Conservation (phyloP, 371 early-diverging fungal genomes). For the Apophysomyces variabilis region DNA sequence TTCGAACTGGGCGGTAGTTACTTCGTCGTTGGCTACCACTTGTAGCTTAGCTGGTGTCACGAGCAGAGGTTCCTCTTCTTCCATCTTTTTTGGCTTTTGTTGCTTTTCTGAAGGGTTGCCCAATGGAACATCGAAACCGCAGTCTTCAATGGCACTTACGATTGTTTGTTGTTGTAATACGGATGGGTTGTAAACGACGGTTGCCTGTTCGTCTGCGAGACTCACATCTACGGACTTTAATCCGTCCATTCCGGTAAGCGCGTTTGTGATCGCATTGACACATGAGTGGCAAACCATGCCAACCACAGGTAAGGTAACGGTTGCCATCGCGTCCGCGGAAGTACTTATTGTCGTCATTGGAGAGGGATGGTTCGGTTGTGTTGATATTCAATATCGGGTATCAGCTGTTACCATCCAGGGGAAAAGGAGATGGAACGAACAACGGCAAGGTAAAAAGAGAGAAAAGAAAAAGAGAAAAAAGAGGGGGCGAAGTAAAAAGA, state of each 20-base stretch:
- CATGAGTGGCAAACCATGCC: constrained; percentile 93
- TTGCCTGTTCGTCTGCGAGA: constrained; percentile 45
- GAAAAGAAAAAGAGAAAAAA: background rate
- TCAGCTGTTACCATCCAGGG: constrained; percentile 6
- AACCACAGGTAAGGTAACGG: constrained; percentile 51
- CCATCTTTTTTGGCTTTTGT: background rate
- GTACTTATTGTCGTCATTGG: background rate
- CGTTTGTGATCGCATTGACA: constrained; percentile 68
- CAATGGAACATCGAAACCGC: constrained; percentile 33
- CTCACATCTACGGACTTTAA: constrained; percentile 47
- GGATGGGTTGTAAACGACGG: constrained; percentile 40
- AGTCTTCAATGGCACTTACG: constrained; percentile 57
- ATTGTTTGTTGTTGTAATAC: constrained; percentile 23
- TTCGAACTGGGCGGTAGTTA: constrained; percentile 25
- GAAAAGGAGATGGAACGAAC: background rate
- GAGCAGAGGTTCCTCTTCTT: background rate
- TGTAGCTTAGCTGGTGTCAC: constrained; percentile 9
- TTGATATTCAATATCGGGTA: background rate
- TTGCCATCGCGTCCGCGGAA: constrained; percentile 18
- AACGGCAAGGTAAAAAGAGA: background rate
- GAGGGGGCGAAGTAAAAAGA: background rate
- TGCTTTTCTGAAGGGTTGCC: background rate
- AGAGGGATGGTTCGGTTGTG: constrained; percentile 1
- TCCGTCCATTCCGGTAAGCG: constrained; percentile 50
- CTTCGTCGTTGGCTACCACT: background rate